Evolutionary conservation across 345 rosid genomes (phyloP).

Genomic region (Hevea brasiliensis): DNA sequence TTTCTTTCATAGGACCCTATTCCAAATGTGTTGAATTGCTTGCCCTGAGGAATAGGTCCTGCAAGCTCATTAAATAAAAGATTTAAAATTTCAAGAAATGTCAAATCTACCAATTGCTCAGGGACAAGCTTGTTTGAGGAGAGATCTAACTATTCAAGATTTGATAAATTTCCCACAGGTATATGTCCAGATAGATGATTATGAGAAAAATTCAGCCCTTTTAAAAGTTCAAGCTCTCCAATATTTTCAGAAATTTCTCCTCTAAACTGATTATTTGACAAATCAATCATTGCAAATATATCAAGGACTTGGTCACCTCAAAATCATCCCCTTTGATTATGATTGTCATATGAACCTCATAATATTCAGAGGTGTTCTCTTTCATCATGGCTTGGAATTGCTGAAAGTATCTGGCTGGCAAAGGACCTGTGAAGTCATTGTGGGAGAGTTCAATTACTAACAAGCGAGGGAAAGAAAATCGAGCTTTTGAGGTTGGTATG

Average conservation of each 20-base stretch:
- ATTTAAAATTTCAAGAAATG: slow-evolving; percentile 5
- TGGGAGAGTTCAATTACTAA: no score
- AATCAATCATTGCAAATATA: no score
- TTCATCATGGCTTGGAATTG: no score
- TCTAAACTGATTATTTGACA: slow-evolving; percentile 17
- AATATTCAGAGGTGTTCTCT: no score
- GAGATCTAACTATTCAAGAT: slow-evolving; percentile 17
- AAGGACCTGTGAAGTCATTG: no score
- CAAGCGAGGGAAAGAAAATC: slow-evolving; percentile 17
- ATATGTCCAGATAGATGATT: slow-evolving; percentile 1
- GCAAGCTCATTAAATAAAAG: slow-evolving; percentile 14
- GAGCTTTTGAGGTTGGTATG: slow-evolving; percentile 20
- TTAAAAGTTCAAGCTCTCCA: neutral
- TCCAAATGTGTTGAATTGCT: neutral
- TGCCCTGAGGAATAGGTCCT: slow-evolving; percentile 9
- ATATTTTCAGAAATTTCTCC: slow-evolving; percentile 13
- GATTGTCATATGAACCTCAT: no score
- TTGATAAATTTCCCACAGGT: neutral
- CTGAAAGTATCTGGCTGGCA: no score
- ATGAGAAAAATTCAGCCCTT: slow-evolving; percentile 13
- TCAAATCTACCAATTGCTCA: no score
- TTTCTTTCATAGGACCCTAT: neutral
- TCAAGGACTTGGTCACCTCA: no score
- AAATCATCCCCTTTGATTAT: no score
- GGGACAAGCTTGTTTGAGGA: no score